phyloP scores from a whole-genome alignment of 192 early-diverging fungal species.

The Haplosporangium gracile region DNA sequence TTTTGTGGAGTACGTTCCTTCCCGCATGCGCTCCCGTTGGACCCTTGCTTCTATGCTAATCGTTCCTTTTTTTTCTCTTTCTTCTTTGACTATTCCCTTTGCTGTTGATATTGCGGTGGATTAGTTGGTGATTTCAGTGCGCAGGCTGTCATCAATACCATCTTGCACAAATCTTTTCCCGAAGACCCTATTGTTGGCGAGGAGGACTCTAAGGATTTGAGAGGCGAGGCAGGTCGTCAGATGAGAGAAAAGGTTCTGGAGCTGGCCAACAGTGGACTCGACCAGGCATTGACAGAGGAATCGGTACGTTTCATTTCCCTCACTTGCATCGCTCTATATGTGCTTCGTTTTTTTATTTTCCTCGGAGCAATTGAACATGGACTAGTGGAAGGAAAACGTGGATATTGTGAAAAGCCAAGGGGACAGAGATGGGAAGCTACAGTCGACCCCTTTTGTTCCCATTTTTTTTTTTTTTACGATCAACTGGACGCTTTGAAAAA shows the following conservation, averaged over 20 bases:
- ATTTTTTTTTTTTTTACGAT: background rate
- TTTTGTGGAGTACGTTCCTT: background rate
- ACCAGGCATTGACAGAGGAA: conserved; percentile 69
- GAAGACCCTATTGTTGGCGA: conserved; percentile 95
- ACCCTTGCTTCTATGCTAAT: conserved; percentile 2
- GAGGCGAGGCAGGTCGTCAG: conserved; percentile 71
- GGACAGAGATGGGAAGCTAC: background rate
- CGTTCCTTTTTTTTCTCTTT: background rate
- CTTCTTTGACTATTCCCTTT: background rate
- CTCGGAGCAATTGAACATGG: background rate
- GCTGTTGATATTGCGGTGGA: background rate
- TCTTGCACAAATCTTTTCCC: conserved; percentile 84
- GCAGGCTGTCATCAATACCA: conserved; percentile 93
- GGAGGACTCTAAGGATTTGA: conserved; percentile 92
- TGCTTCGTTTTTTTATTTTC: conserved; percentile 12
- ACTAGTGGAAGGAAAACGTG: background rate
- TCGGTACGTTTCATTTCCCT: conserved; percentile 63
- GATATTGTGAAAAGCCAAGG: background rate
- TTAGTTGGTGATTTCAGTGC: conserved; percentile 95
- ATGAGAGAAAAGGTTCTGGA: conserved; percentile 86
- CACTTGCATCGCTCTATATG: background rate
- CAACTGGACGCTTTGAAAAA: background rate
- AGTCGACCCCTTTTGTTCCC: no score
- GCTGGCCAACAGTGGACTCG: conserved; percentile 80
- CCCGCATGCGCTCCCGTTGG: background rate